Conservation (phyloP, 2,329 filamentous ascomycete species). For the Cladophialophora chaetospira region DNA sequence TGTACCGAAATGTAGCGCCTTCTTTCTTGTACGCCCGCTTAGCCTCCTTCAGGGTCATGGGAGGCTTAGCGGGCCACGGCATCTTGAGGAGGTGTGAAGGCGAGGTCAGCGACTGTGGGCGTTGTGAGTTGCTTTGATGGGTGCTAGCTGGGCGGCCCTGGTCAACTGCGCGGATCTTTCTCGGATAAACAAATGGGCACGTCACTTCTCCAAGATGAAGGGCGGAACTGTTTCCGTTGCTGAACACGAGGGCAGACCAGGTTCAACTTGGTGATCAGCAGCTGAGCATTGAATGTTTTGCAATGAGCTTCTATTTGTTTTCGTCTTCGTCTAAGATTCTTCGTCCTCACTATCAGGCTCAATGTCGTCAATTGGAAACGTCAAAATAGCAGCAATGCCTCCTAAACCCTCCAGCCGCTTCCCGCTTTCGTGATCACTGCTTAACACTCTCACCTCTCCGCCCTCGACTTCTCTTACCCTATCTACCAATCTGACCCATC, state of each 20-base stretch:
- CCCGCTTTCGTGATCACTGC: constrained; percentile 92
- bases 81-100: constrained; percentile 13
- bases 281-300: no score
- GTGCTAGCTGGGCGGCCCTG: neutral
- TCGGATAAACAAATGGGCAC: constrained; percentile 7
- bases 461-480: constrained; percentile 78
- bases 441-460: constrained; percentile 85
- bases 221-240: constrained; percentile 1
- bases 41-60: constrained; percentile 33
- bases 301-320: no score
- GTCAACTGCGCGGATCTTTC: neutral
- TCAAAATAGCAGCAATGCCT: constrained; percentile 85
- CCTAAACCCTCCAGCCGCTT: constrained; percentile 80
- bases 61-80: constrained; percentile 27
- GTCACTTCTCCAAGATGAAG: constrained; percentile 12
- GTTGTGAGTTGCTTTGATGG: neutral
- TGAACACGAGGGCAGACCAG: no score
- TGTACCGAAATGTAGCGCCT: constrained; percentile 25
- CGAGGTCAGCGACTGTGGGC: neutral
- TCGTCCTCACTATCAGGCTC: constrained; percentile 63
- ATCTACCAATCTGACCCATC: constrained; percentile 84
- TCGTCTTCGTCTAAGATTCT: constrained; percentile 5
- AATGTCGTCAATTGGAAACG: constrained; percentile 80
- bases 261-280: no score
- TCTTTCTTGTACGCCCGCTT: constrained; percentile 32